Evolutionary conservation across 768 basidiomycete genomes (phyloP), one percentile per base, ranked within the genome.

Genomic region (Melanogaster broomeanus): DNA sequence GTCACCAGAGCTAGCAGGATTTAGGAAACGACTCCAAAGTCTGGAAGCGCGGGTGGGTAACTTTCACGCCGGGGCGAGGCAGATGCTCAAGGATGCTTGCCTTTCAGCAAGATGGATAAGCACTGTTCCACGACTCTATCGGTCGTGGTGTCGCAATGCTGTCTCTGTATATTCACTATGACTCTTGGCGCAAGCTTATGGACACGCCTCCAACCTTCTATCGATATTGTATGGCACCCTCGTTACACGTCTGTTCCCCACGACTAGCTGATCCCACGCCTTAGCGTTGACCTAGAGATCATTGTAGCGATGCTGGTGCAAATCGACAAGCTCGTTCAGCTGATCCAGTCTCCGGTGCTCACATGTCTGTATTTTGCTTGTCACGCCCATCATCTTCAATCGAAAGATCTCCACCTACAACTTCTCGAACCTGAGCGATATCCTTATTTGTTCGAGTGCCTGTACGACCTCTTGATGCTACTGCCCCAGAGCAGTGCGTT

Each of bases 121-220:
- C 90, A 15, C 69, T 99, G 19, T 99, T 98, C n/a, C 67, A 91
- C 90, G 11, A 91, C 74, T 99, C 3, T 99, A 99, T 62, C 81
- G 93, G 18, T 98, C 94, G 18, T 99, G 97, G 97, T 98, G 94
- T 66, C 97, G 98, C 61, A 98, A 98, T 63, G 90, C 96, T 2
- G 95, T 98, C 38, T 88, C 97, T 0, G 93, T 93, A 1, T 97
- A 98, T 65, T 93, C 97, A 1, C 78, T 99, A 6, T 99, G 97
- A 67, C 78, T 99, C 25, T 78, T 99, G 22, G 97, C 97, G 6
- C 97, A 99, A 67, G 96, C 97, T 3, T 99, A 99, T 60, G 97
- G 98, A 67, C 97, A 99, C 69, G 97, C 96, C 2, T 96, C 93
- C 19, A 98, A 95, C 67, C 79, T 99, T 4, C 77, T 99, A 16